Evolutionary conservation across 75 land plant genomes (phyloP).

Genomic region (Selaginella tamariscina): DNA sequence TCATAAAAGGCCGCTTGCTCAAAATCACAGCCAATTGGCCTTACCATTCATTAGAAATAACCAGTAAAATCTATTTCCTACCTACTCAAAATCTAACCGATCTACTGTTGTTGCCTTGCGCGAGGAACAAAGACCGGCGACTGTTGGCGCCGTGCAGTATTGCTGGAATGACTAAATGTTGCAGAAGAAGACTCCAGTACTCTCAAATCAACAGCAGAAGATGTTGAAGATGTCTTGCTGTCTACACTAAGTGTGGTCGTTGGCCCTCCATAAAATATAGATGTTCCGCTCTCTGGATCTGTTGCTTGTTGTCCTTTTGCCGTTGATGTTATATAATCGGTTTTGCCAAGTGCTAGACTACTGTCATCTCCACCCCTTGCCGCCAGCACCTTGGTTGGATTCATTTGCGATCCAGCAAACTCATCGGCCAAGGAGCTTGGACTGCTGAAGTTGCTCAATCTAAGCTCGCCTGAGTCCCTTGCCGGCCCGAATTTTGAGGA

Average conservation of each 20-base stretch:
- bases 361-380: background rate
- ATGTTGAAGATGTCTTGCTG: too few species aligned
- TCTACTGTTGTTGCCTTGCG: too few species aligned
- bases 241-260: background rate
- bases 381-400: background rate
- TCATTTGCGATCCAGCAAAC: background rate
- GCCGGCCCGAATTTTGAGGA: background rate
- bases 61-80: too few species aligned
- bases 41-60: too few species aligned
- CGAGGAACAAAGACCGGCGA: background rate
- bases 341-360: too few species aligned
- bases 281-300: background rate
- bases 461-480: background rate
- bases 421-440: background rate
- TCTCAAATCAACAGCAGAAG: too few species aligned
- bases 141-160: background rate
- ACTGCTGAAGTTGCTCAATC: background rate
- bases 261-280: background rate
- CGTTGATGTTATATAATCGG: too few species aligned
- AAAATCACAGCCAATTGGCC: too few species aligned
- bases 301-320: too few species aligned
- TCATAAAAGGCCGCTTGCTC: too few species aligned
- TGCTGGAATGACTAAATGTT: background rate
- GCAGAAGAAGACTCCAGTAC: background rate
- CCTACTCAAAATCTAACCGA: too few species aligned